Conservation (phyloP, 345 rosid genomes). For the Hirschfeldia incana region DNA sequence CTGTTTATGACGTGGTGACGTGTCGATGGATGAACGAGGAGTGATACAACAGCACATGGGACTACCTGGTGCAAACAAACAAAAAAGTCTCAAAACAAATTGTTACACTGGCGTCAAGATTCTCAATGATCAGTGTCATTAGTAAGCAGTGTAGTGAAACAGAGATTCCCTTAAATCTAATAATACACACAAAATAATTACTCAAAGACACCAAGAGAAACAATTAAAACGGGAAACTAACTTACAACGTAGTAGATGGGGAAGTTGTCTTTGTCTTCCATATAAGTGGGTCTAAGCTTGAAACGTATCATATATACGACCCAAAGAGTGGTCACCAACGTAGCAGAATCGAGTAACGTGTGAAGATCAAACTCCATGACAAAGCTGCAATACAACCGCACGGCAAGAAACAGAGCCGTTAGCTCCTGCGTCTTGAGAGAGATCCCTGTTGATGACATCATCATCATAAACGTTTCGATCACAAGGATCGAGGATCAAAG, state of each 20-base stretch:
- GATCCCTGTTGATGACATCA: constrained; percentile 51
- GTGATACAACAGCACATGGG: constrained; percentile 70
- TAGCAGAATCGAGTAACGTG: constrained; percentile 77
- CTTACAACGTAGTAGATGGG: constrained; percentile 70
- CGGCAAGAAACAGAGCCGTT: constrained; percentile 80
- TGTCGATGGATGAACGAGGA: constrained; percentile 76
- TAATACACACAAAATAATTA: neutral
- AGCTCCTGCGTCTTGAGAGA: constrained; percentile 88
- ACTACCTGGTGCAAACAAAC: constrained; percentile 45
- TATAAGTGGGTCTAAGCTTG: constrained; percentile 75
- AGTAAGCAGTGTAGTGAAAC: no score
- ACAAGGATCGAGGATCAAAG: neutral
- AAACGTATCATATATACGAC: constrained; percentile 88
- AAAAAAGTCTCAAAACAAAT: neutral
- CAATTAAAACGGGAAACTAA: neutral
- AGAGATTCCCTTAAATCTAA: neutral
- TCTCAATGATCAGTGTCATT: neutral
- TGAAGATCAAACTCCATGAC: constrained; percentile 93
- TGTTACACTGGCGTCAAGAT: neutral
- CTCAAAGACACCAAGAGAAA: neutral
- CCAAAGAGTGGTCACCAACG: constrained; percentile 81
- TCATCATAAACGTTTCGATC: neutral
- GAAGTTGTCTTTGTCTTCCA: constrained; percentile 89
- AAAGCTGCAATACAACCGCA: constrained; percentile 78
- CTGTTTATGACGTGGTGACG: constrained; percentile 65